Base-by-base conservation (phyloP, 1,139 yeast species). In the Saccharomycopsis hybrid region DNA sequence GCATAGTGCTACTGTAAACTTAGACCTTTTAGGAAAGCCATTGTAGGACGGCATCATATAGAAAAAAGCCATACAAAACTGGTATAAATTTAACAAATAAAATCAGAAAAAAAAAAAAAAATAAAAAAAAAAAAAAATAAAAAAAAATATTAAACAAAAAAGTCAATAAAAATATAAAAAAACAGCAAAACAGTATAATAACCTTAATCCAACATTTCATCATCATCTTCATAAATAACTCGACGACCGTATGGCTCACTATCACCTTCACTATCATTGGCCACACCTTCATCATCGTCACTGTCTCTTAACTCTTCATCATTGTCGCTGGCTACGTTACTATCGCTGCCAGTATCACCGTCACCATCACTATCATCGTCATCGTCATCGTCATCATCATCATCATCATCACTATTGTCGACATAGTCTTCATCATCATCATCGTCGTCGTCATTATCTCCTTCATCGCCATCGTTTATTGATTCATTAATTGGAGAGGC, bases 141-240 rank as follows among this genome's bases (percentile, higher is more conserved):
- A n/a, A n/a, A n/a, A n/a, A n/a, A n/a, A n/a, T n/a, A n/a, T n/a
- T n/a, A n/a, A n/a, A n/a, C n/a, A n/a, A n/a, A n/a, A n/a, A n/a
- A n/a, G n/a, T n/a, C n/a, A n/a, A n/a, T n/a, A n/a, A n/a, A n/a
- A n/a, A n/a, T n/a, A n/a, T n/a, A n/a, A n/a, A n/a, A n/a, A n/a
- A n/a, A n/a, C n/a, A n/a, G n/a, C n/a, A n/a, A n/a, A n/a, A n/a
- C n/a, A n/a, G n/a, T n/a, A n/a, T n/a, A n/a, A n/a, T n/a, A n/a
- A 32, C n/a, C 36, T 32, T 13, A 32, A 11, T 32, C 36, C n/a
- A 32, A 11, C 36, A 32, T 54, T 52, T 69, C 72, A 32, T 71
- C 66, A 25, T 58, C 60, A 1, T 18, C 27, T 40, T 27, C n/a
- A n/a, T n/a, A n/a, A n/a, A n/a, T n/a, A n/a, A n/a, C n/a, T n/a